Evolutionary conservation across 192 early-diverging fungal species (phyloP), one percentile per base, ranked within the genome.

Genomic region (Coemansia sp.): DNA sequence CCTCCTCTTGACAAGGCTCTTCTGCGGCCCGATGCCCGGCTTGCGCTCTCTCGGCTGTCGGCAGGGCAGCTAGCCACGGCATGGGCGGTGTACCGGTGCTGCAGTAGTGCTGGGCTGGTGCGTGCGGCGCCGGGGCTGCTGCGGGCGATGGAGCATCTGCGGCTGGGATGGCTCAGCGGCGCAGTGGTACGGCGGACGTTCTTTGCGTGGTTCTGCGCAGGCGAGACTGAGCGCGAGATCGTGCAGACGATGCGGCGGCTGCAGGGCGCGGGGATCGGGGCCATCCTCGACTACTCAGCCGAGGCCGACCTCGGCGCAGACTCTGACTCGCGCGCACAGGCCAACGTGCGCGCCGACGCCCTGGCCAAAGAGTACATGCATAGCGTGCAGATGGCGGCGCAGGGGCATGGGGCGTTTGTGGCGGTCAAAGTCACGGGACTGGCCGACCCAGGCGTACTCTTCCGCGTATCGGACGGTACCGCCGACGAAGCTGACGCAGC

Each of bases 341-440:
- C 82, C 22, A 88, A 91, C 70, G 68, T 80, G 54, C 80, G 81
- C 53, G 88, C 91, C 32, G 87, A 88, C 41, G 74, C 85, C 14
- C 82, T 91, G 58, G 82, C 86, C 8, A 73, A 81, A 27, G 76
- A 86, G 79, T 88, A 88, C 68, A 82, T 84, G 48, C 82, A 91
- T 39, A 86, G 87, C 60, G 84, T 93, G 67, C 72, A 88, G 27
- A 90, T 89, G 53, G 91, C 90, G 18, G 54, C 65, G 65, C 58
- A 82, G 68, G 79, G 84, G 48, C 82, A 86, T 0, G 85, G 86
- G 33, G 85, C 84, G 42, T 93, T 95, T 81, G 86, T 90, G 14
- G 95, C 95, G 9, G 65, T 90, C 68, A 98, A 98, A 68, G 68
- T 98, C 35, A 94, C 95, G 33, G 92, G 91, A 6, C 85, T 95